Conservation (phyloP, 495 filamentous ascomycete genomes). For the Penicillium cinerascens region DNA sequence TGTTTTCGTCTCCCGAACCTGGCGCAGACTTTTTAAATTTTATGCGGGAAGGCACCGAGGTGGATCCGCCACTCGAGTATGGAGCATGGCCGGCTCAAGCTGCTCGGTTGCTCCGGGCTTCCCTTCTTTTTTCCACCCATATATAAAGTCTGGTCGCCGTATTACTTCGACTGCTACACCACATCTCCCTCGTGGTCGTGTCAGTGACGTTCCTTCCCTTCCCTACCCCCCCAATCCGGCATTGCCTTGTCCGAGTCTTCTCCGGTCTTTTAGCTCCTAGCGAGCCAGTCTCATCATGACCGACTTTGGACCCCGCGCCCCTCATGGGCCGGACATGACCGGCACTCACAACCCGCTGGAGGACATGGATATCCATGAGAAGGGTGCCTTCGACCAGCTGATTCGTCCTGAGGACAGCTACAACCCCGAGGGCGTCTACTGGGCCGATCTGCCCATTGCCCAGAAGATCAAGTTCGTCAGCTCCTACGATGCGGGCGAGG, state of each 20-base stretch:
- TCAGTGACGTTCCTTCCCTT: neutral
- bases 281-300: conserved; percentile 26
- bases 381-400: conserved; percentile 66
- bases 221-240: neutral
- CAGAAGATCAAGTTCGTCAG: conserved; percentile 69
- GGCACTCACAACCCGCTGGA: conserved; percentile 48
- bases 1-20: neutral
- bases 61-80: conserved; percentile 20
- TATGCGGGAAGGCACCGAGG: neutral
- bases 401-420: conserved; percentile 83
- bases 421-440: conserved; percentile 75
- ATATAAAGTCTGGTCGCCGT: conserved; percentile 26
- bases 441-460: conserved; percentile 72
- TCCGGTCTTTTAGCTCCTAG: neutral
- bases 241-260: conserved; percentile 1
- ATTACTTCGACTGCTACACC: conserved; percentile 4
- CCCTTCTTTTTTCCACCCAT: conserved; percentile 10
- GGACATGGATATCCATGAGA: conserved; percentile 60
- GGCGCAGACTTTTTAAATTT: neutral
- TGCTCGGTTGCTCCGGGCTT: conserved; percentile 1
- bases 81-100: neutral
- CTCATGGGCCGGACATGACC: conserved; percentile 54
- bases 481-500: conserved; percentile 62
- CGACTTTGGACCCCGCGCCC: conserved; percentile 54
- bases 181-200: conserved; percentile 19